A percentile compares a stretch with the other conserved stretches of the same genome.
Conservation (phyloP, 176 grass and related monocot genomes). For the Saccharum officinarum region DNA sequence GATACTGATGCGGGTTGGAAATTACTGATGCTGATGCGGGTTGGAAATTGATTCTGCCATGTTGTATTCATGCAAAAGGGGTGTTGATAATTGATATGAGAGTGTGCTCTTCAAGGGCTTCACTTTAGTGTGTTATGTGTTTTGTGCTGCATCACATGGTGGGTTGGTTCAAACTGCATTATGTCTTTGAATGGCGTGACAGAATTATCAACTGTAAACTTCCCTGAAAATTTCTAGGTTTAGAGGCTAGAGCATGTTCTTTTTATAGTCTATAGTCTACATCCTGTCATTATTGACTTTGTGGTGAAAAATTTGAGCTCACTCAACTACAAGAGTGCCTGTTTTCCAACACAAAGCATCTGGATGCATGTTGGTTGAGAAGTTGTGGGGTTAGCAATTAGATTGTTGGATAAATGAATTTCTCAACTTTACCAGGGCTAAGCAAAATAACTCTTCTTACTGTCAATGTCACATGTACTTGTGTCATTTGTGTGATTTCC, state of each 20-base stretch:
- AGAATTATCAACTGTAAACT: slow-evolving; percentile 19
- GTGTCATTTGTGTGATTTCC: background rate
- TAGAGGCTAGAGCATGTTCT: background rate
- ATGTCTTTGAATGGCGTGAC: background rate
- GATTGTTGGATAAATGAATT: background rate
- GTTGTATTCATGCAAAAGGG: background rate
- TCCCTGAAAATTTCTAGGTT: background rate
- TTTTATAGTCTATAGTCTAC: background rate
- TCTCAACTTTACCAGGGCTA: background rate
- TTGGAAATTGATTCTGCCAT: background rate
- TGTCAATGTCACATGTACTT: background rate
- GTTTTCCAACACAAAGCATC: background rate
- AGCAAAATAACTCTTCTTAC: background rate
- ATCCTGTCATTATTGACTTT: background rate
- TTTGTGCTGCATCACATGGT: background rate
- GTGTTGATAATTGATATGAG: background rate
- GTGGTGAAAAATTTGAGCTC: background rate
- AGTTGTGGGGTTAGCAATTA: background rate
- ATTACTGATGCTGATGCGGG: slow-evolving; percentile 1
- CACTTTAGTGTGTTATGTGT: background rate
- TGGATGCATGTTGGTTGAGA: background rate
- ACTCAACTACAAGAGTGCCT: background rate
- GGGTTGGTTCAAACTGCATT: background rate
- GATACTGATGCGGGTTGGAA: background rate
- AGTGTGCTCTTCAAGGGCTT: background rate